Base-by-base conservation (phyloP, 345 rosid species). In the Eutrema japonicum region DNA sequence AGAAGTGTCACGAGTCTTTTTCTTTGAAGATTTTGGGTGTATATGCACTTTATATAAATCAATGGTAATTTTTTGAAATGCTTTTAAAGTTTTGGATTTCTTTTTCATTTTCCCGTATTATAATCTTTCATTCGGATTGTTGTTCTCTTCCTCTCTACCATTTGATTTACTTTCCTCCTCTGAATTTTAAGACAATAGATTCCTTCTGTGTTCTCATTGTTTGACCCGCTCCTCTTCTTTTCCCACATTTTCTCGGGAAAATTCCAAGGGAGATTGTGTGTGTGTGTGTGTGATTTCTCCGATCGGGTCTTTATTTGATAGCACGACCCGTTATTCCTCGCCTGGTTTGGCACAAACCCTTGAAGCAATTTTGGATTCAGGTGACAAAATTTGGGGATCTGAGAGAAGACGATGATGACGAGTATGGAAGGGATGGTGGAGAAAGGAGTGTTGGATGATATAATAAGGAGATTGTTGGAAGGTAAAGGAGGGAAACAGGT, bases 401-500 rank as follows among this genome's bases (percentile, higher is more conserved):
- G 60, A 46, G 53, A 70, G 78, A 70, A 51, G 35, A 84, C 72
- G 88, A 81, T 86, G 89, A 85, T 79, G 93, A 78, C 86, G 94
- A 83, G 88, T 46, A 85, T 86, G 86, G 94, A 85, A 78, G 91
- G 94, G 33, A 80, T 78, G 83, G 88, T 89, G 88, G 93, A 89
- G 78, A 85, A 78, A 69, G 85, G 84, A 50, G 92, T 85, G 0
- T 72, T 94, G 89, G 97, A 94, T 83, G 98, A 94, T 77, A 87
- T 94, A 41, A 86, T 94, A 63, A 80, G 92, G 81, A 88, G 97
- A 85, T 77, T 94, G 22, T 77, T 94, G 75, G 97, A 89, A 35
- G 96, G 98, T 2, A 88, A 78, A 89, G 97, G 95, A 66, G 86
- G 90, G 8, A 91, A 88, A 73, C 98, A 91, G 78, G 98, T 89